Conservation (phyloP, 148 eudicot genomes). For the Nyssa sinensis region DNA sequence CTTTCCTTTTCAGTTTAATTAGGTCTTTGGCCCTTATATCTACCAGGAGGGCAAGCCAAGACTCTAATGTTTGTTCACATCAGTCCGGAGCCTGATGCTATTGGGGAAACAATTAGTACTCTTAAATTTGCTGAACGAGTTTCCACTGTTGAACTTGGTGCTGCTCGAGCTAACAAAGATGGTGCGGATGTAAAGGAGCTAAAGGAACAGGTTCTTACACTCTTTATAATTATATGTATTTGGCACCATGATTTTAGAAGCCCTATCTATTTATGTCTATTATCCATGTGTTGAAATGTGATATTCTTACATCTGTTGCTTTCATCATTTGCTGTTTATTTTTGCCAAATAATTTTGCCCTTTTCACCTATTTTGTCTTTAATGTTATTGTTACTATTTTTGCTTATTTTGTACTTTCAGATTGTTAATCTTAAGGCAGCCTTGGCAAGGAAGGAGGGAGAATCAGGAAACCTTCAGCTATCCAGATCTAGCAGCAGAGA, state of each 20-base stretch:
- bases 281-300: background rate
- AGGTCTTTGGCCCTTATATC: background rate
- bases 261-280: too few species aligned
- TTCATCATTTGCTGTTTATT: background rate
- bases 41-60: slow-evolving; percentile 91
- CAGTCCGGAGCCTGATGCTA: slow-evolving; percentile 79
- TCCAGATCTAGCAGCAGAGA: slow-evolving; percentile 49
- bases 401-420: slow-evolving; percentile 29
- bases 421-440: slow-evolving; percentile 70
- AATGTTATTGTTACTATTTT: background rate
- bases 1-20: slow-evolving; percentile 3
- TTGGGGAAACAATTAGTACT: slow-evolving; percentile 85
- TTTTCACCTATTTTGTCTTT: background rate
- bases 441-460: slow-evolving; percentile 78
- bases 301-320: background rate
- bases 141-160: slow-evolving; percentile 89
- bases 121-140: slow-evolving; percentile 97
- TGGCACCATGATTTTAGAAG: too few species aligned
- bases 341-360: background rate
- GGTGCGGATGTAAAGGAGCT: slow-evolving; percentile 64
- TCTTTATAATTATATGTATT: background rate
- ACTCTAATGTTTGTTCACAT: slow-evolving; percentile 97
- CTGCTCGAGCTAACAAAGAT: slow-evolving; percentile 77
- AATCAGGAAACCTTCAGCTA: slow-evolving; percentile 29
- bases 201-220: slow-evolving; percentile 70